phyloP scores from a whole-genome alignment of 2,329 filamentous ascomycete species.

The Penicillium brevicompactum region DNA sequence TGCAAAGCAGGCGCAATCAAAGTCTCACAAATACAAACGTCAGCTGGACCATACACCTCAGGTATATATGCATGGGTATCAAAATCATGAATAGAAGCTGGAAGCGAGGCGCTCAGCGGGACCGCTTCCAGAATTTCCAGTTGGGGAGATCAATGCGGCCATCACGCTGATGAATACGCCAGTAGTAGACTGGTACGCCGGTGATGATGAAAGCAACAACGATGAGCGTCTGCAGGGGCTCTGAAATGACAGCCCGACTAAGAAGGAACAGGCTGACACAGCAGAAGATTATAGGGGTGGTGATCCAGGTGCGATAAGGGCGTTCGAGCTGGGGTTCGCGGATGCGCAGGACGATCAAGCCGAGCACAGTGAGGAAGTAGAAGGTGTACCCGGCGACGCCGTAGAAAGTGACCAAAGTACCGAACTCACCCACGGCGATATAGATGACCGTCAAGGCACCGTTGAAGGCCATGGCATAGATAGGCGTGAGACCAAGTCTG shows the following conservation, averaged over 20 bases:
- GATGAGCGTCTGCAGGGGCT: conserved; percentile 85
- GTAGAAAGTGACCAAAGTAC: conserved; percentile 92
- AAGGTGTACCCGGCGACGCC: conserved; percentile 96
- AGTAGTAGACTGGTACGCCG: conserved; percentile 87
- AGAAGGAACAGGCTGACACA: conserved; percentile 94
- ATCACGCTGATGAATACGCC: conserved; percentile 72
- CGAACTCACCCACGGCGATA: conserved; percentile 84
- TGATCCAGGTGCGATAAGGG: conserved; percentile 95
- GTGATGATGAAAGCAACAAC: conserved; percentile 82
- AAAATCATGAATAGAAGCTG: conserved; percentile 17
- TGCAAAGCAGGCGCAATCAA: background rate
- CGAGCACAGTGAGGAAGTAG: conserved; percentile 93
- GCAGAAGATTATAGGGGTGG: conserved; percentile 96
- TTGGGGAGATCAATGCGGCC: conserved; percentile 35
- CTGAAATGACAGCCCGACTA: conserved; percentile 82
- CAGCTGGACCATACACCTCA: conserved; percentile 13
- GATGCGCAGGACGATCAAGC: conserved; percentile 86
- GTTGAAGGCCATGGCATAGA: conserved; percentile 87
- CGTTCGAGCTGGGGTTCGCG: conserved; percentile 83
- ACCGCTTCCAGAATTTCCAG: conserved; percentile 49
- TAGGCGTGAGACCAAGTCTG: conserved; percentile 87
- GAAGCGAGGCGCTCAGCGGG: conserved; percentile 7
- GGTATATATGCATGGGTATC: conserved; percentile 30
- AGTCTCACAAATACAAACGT: conserved; percentile 2
- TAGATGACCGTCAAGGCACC: conserved; percentile 72